Conservation (phyloP, 257 asterid genomes). For the Sherardia arvensis region DNA sequence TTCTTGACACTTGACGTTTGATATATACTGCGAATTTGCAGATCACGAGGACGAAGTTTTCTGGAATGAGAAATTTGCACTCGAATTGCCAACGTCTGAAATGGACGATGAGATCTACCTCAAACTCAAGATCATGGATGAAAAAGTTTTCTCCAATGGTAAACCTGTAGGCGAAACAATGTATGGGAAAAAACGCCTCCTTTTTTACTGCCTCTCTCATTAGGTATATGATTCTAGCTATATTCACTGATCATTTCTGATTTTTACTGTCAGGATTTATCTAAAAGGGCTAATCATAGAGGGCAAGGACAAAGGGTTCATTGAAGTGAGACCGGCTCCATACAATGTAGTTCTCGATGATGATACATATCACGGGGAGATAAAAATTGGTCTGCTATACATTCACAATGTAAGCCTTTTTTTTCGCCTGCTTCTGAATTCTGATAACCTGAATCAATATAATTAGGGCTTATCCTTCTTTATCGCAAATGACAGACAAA, state of each 20-base stretch:
- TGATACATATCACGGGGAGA: slow-evolving; percentile 53
- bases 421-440: background rate
- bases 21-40: slow-evolving; percentile 15
- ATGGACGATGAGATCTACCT: slow-evolving; percentile 40
- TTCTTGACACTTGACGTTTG: background rate
- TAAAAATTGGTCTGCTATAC: slow-evolving; percentile 51
- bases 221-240: background rate
- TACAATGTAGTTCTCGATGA: slow-evolving; percentile 67
- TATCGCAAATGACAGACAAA: background rate
- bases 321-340: slow-evolving; percentile 48
- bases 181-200: slow-evolving; percentile 16
- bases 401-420: slow-evolving; percentile 27
- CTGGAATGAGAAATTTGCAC: slow-evolving; percentile 66
- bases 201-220: no score
- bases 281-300: slow-evolving; percentile 56
- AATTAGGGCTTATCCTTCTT: background rate
- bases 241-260: background rate
- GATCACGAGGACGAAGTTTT: slow-evolving; percentile 38
- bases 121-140: slow-evolving; percentile 51
- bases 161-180: slow-evolving; percentile 58
- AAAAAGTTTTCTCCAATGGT: slow-evolving; percentile 30
- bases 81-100: slow-evolving; percentile 34
- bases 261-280: slow-evolving; percentile 33
- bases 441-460: background rate
- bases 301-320: slow-evolving; percentile 35